Evolutionary conservation across 306 rosid species (phyloP), one percentile per base, ranked within the genome.

Genomic region (Dryas octopetala): DNA sequence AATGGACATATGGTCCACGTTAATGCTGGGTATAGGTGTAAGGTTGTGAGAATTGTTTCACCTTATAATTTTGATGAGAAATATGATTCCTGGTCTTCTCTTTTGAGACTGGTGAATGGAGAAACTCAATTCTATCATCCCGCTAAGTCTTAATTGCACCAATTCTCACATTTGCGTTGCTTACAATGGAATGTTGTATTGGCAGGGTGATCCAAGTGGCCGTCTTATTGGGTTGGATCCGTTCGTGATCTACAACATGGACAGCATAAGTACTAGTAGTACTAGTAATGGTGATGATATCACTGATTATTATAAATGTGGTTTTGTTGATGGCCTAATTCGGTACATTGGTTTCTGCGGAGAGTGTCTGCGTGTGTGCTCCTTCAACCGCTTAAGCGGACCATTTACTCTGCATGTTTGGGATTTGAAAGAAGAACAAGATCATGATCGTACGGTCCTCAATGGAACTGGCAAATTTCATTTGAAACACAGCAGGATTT

Each of bases 21-120:
- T 46, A 46, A 46, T 46, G 49, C 9, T 8, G 49, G 4, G 49
- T 46, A 46, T 46, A 5, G 49, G 49, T 46, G 49, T 4, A 46
- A 46, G 49, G 49, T 46, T 46, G 49, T 46, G 49, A 4, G 49
- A 46, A 2, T 46, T 46, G 8, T 46, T 46, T 4, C 49, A 1
- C 3, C 38, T 32, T 1, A 32, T 1, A 2, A 32, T 1, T 46
- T 0, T 46, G 0, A 46, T 46, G 6, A 46, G 6, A 8, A 0
- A 0, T 0, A 46, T 46, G 1, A 46, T 46, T 46, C 49, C 12
- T 1, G 7, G 12, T 62, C 2, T 14, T 62, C 19, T 12, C 67
- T 44, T 62, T n/a, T 40, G 67, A 62, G 38, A 60, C 65, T 8
- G 15, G 65, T 26, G n/a, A 60, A 60, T 60, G 41, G 65, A 60